Evolutionary conservation across 1,139 yeast genomes (phyloP), one percentile per base, ranked within the genome.

Genomic region (Pichia sp.): DNA sequence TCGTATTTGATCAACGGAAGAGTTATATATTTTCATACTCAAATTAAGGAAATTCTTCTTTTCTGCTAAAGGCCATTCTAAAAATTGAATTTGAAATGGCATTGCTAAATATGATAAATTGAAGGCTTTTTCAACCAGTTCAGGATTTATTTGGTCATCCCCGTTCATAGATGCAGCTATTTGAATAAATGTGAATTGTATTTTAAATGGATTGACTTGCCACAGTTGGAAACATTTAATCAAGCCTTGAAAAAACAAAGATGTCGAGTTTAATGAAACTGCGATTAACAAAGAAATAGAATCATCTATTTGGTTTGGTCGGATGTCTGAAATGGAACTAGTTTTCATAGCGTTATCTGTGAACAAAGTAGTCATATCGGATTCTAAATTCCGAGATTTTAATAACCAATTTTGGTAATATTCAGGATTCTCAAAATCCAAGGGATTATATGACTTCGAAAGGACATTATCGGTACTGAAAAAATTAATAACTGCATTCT

Each of bases 141-240:
- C 54, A 8, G 59, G 53, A 47, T 58, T 55, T 16, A 53, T 44
- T 18, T 32, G 34, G 7, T 34, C 43, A 15, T 44, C 24, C 7
- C 42, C 42, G 16, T 29, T 26, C 22, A 41, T 41, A 29, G 5
- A 20, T 12, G 46, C 26, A 3, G 53, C 39, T 34, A 43, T 38
- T 32, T 50, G 32, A 39, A 53, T 35, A 42, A 53, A 52, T 8
- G 43, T 34, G 24, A 54, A 43, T 32, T 58, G 56, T 8, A 59
- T 41, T 12, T 50, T 47, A 44, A 59, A 61, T 4, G 66, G 66
- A 43, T 61, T 62, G 16, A 56, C 50, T 46, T 60, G 64, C 66
- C 65, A 62, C 1, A 60, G 13, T 39, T 58, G 54, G 40, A 61
- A 44, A 50, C 65, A 62, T 35, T 52, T 53, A 26, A 60, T 46